Evolutionary conservation across 495 filamentous ascomycete genomes (phyloP).

Genomic region (Aspergillus bridgeri): DNA sequence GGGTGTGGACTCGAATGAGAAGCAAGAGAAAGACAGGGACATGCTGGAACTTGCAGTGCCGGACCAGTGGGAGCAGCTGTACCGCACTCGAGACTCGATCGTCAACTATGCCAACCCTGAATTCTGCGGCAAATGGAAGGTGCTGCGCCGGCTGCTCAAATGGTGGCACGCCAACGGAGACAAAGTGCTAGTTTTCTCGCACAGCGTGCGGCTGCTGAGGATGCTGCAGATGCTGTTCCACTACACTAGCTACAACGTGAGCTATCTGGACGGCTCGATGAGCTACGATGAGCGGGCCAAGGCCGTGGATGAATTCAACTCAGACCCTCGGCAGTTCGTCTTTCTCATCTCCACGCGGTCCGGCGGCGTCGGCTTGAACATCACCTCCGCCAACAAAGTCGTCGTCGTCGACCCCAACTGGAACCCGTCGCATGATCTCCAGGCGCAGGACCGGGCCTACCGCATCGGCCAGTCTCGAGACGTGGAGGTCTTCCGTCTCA

Average conservation of each 20-base stretch:
- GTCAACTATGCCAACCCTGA: slow-evolving; percentile 82
- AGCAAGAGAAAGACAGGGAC: slow-evolving; percentile 74
- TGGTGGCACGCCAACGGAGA: slow-evolving; percentile 90
- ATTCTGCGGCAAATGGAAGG: slow-evolving; percentile 97
- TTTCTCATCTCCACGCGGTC: slow-evolving; percentile 95
- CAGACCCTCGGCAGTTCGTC: slow-evolving; percentile 83
- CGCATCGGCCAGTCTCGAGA: slow-evolving; percentile 90
- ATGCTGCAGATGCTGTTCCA: slow-evolving; percentile 86
- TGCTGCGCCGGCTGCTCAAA: slow-evolving; percentile 77
- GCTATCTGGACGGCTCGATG: slow-evolving; percentile 86
- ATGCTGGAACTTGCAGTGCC: slow-evolving; percentile 74
- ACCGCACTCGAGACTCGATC: slow-evolving; percentile 70
- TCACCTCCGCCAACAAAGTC: slow-evolving; percentile 96
- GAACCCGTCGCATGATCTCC: slow-evolving; percentile 91
- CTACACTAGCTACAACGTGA: slow-evolving; percentile 86
- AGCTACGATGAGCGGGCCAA: slow-evolving; percentile 76
- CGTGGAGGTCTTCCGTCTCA: slow-evolving; percentile 92
- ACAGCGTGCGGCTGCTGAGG: slow-evolving; percentile 78
- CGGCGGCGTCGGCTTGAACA: slow-evolving; percentile 88
- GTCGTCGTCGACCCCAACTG: slow-evolving; percentile 97
- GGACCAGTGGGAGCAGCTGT: slow-evolving; percentile 71
- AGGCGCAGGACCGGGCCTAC: slow-evolving; percentile 96
- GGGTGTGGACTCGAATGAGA: slow-evolving; percentile 63
- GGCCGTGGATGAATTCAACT: slow-evolving; percentile 88
- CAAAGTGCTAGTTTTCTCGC: slow-evolving; percentile 92